Percentiles rank a stretch among this genome's conserved stretches.
These are phyloP conservation scores for Trichopus zeylanicus DNA, from an alignment of 116 monocot genomes.

Conservation along the genomic window DNA sequence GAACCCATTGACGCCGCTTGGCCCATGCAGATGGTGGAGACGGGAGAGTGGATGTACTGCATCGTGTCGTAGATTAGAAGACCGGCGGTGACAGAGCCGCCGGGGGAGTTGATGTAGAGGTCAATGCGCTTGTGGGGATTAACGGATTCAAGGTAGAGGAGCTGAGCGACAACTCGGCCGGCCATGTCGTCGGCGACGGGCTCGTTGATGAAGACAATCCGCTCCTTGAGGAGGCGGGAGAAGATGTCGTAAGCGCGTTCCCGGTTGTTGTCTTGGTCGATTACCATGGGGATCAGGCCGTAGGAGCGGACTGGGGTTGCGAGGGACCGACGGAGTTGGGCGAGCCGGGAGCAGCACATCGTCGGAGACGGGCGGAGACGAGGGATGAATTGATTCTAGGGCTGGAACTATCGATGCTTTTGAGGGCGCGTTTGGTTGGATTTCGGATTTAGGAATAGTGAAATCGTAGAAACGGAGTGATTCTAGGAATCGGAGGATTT, in stretches of 20 bases:
- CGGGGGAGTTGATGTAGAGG: slow-evolving; percentile 83
- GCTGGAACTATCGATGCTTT: too few relatives aligned
- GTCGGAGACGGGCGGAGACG: too few relatives aligned
- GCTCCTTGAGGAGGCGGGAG: slow-evolving; percentile 78
- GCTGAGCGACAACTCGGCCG: slow-evolving; percentile 71
- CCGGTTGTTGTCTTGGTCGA: slow-evolving; percentile 89
- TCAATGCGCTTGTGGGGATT: slow-evolving; percentile 79
- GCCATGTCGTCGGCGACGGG: slow-evolving; percentile 65
- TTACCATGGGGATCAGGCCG: slow-evolving; percentile 91
- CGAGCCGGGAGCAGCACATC: background rate
- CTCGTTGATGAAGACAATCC: slow-evolving; percentile 76
- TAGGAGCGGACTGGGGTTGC: slow-evolving; percentile 32
- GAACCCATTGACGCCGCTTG: slow-evolving; percentile 92
- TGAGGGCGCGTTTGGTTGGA: too few relatives aligned
- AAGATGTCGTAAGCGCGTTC: slow-evolving; percentile 98
- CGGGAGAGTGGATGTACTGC: slow-evolving; percentile 77
- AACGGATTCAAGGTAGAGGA: slow-evolving; percentile 84
- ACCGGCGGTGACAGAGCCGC: slow-evolving; percentile 80
- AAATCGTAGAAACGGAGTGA: too few relatives aligned
- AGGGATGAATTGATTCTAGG: too few relatives aligned
- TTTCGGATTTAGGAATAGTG: too few relatives aligned
- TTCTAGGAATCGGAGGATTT: too few relatives aligned
- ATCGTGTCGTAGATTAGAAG: slow-evolving; percentile 93
- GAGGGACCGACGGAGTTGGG: background rate
- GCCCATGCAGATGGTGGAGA: slow-evolving; percentile 76